A percentile compares a stretch with the other conserved stretches of the same genome.
Conservation (phyloP, 2,329 filamentous ascomycete species). For the Fusarium coffeatum region DNA sequence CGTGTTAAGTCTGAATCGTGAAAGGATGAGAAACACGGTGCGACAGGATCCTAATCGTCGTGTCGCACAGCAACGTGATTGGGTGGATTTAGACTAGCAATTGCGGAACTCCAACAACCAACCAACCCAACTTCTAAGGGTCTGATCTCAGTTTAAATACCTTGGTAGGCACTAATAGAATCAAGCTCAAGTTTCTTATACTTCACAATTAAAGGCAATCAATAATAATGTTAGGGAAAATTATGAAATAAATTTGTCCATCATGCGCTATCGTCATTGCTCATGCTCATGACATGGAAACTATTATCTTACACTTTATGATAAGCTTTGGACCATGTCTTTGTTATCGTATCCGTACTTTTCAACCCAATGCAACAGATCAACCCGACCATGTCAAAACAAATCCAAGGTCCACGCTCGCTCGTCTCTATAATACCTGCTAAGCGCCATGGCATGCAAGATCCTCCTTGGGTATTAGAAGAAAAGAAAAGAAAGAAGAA, state of each 20-base stretch:
- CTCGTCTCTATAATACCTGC: conserved; percentile 35
- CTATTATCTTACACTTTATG: conserved; percentile 32
- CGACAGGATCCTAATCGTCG: conserved; percentile 40
- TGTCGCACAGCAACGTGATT: conserved; percentile 42
- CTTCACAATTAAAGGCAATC: not conserved
- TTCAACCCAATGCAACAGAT: conserved; percentile 34
- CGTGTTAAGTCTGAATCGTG: conserved; percentile 31
- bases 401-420: conserved; percentile 32
- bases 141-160: not conserved
- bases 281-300: conserved; percentile 35
- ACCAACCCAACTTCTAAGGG: conserved; percentile 6
- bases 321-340: conserved; percentile 27
- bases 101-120: conserved; percentile 32
- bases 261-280: conserved; percentile 29
- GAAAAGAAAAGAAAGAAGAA: conserved; percentile 23
- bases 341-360: conserved; percentile 28
- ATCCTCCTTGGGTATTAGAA: conserved; percentile 42
- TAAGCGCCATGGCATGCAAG: conserved; percentile 44
- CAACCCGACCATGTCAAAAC: conserved; percentile 19
- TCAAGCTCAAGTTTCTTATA: not conserved
- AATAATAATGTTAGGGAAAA: not conserved
- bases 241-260: conserved; percentile 12
- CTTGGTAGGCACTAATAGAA: not conserved
- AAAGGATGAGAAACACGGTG: conserved; percentile 42
- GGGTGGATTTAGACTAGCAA: conserved; percentile 17